Conservation (phyloP, 139 green algal species). For the Auxenochlorella pyrenoidosa region DNA sequence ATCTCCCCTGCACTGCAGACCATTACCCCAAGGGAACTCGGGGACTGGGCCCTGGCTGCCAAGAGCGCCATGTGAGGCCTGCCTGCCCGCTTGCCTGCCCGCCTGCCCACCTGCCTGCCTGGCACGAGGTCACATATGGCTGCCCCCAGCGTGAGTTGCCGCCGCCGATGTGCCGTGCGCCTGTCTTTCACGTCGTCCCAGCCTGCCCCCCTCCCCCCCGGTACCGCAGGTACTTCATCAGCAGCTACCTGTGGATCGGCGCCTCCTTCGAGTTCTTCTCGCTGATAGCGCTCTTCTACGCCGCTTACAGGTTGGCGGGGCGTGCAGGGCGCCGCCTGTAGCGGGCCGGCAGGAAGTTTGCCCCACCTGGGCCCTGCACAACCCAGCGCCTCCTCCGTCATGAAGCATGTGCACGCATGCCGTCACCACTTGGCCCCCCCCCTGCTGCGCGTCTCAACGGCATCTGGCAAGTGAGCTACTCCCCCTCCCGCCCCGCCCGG, state of each 20-base stretch:
- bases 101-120: too few relatives aligned
- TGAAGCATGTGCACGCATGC: too few relatives aligned
- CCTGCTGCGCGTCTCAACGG: neutral
- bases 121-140: too few relatives aligned
- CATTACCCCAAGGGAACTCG: constrained; percentile 1
- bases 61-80: constrained; percentile 7
- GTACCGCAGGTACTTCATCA: constrained; percentile 30
- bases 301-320: neutral
- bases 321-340: too few relatives aligned
- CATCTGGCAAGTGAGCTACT: neutral
- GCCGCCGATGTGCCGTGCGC: too few relatives aligned
- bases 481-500: neutral
- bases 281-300: neutral
- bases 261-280: constrained; percentile 47
- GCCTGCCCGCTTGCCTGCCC: too few relatives aligned
- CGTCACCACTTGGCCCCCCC: neutral
- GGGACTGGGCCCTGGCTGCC: constrained; percentile 19
- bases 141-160: too few relatives aligned
- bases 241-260: constrained; percentile 41
- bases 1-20: neutral
- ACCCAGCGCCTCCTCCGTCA: too few relatives aligned
- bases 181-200: neutral
- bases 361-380: too few relatives aligned
- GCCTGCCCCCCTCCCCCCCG: neutral
- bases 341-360: too few relatives aligned